Evolutionary conservation across 352 stramenopile genomes (phyloP).

Genomic region (Phytophthora crassamura): DNA sequence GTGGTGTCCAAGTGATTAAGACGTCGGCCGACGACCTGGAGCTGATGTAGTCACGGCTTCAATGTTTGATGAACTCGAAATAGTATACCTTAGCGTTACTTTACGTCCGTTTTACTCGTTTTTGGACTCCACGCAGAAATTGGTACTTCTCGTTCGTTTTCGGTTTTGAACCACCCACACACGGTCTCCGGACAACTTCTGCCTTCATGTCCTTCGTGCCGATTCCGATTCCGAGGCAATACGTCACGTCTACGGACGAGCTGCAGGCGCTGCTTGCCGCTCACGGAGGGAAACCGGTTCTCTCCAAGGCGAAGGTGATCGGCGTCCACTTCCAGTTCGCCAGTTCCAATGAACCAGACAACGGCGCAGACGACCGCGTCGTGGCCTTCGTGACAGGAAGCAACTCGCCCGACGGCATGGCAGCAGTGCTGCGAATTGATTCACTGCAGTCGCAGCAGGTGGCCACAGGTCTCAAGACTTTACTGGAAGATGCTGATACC

Average conservation of each 20-base stretch:
- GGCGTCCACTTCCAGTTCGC: slow-evolving; percentile 5
- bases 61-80: too few species aligned
- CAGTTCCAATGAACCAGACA: not conserved
- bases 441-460: not conserved
- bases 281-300: not conserved
- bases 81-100: too few species aligned
- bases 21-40: too few species aligned
- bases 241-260: not conserved
- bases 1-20: too few species aligned
- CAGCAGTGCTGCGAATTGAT: slow-evolving; percentile 4
- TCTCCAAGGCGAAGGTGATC: not conserved
- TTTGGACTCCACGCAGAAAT: too few species aligned
- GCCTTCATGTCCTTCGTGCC: too few species aligned
- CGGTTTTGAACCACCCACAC: too few species aligned
- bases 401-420: slow-evolving; percentile 3
- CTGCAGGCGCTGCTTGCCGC: not conserved
- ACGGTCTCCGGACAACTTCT: too few species aligned
- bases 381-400: not conserved
- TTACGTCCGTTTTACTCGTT: too few species aligned
- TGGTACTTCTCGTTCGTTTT: too few species aligned
- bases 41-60: too few species aligned
- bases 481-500: not conserved
- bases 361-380: not conserved
- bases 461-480: not conserved
- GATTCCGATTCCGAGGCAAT: not conserved